Conservation (phyloP, 2,329 filamentous ascomycete genomes). For the Fusarium sp. region DNA sequence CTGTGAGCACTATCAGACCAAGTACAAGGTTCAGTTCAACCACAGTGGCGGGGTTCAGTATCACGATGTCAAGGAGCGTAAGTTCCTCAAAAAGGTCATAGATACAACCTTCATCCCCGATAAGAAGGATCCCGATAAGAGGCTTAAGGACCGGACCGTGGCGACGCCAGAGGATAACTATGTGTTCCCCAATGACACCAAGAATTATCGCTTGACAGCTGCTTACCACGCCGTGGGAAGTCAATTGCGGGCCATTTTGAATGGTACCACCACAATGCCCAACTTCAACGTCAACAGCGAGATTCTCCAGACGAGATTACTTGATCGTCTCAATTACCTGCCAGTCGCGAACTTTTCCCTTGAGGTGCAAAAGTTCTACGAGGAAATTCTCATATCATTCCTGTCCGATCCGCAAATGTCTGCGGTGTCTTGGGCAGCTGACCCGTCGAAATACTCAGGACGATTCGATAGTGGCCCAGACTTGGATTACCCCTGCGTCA, state of each 20-base stretch:
- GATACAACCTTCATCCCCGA: constrained; percentile 29
- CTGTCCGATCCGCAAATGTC: constrained; percentile 41
- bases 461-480: not conserved
- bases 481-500: constrained; percentile 27
- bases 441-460: constrained; percentile 29
- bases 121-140: constrained; percentile 23
- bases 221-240: constrained; percentile 39
- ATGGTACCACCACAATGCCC: constrained; percentile 40
- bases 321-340: constrained; percentile 37
- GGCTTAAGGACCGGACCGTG: constrained; percentile 30
- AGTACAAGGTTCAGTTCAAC: constrained; percentile 38
- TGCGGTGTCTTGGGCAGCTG: constrained; percentile 37
- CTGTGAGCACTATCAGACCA: constrained; percentile 38
- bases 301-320: constrained; percentile 33
- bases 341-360: constrained; percentile 27
- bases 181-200: constrained; percentile 24
- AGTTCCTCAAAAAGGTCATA: constrained; percentile 30
- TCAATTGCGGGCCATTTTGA: constrained; percentile 29
- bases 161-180: constrained; percentile 35
- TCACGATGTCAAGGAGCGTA: constrained; percentile 26
- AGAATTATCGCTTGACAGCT: constrained; percentile 31
- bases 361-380: constrained; percentile 38
- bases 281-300: constrained; percentile 28
- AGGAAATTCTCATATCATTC: constrained; percentile 40
- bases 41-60: constrained; percentile 34